phyloP scores from a whole-genome alignment of 192 early-diverging fungal genomes.

The Coemansia sp. region DNA sequence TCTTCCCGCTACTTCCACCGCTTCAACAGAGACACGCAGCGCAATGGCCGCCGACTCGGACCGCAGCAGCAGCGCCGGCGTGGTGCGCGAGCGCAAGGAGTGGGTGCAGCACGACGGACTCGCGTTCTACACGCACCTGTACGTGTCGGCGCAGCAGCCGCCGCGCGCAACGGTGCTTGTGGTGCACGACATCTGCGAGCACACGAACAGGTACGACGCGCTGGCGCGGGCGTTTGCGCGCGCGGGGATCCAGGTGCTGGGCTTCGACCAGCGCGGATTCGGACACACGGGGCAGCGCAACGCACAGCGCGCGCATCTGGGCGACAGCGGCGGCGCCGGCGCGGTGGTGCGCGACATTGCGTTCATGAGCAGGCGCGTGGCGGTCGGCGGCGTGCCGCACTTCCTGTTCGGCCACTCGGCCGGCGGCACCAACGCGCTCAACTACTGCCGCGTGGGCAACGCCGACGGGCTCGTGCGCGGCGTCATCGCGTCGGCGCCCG shows the following conservation, averaged over 20 bases:
- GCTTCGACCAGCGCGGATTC: slow-evolving; percentile 65
- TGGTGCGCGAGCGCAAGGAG: slow-evolving; percentile 26
- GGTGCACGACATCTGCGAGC: slow-evolving; percentile 66
- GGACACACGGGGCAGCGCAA: slow-evolving; percentile 53
- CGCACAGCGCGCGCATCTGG: slow-evolving; percentile 26
- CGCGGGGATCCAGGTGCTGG: slow-evolving; percentile 55
- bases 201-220: slow-evolving; percentile 58
- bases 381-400: slow-evolving; percentile 43
- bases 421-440: slow-evolving; percentile 46
- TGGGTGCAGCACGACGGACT: slow-evolving; percentile 26
- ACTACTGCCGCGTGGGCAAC: slow-evolving; percentile 22
- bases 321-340: slow-evolving; percentile 48
- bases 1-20: no score
- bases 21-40: no score
- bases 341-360: slow-evolving; percentile 45
- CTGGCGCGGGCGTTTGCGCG: slow-evolving; percentile 52
- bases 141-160: slow-evolving; percentile 20
- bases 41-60: no score
- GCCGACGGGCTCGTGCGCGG: slow-evolving; percentile 22
- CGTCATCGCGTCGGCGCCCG: slow-evolving; percentile 39
- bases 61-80: slow-evolving; percentile 6
- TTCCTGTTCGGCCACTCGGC: slow-evolving; percentile 64
- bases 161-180: slow-evolving; percentile 52
- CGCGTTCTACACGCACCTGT: slow-evolving; percentile 41
- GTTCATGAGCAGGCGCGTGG: slow-evolving; percentile 29